A percentile compares a stretch with the other conserved stretches of the same genome.
phyloP scores from a whole-genome alignment of 305 asterid species.

The Fraxinus baroniana region DNA sequence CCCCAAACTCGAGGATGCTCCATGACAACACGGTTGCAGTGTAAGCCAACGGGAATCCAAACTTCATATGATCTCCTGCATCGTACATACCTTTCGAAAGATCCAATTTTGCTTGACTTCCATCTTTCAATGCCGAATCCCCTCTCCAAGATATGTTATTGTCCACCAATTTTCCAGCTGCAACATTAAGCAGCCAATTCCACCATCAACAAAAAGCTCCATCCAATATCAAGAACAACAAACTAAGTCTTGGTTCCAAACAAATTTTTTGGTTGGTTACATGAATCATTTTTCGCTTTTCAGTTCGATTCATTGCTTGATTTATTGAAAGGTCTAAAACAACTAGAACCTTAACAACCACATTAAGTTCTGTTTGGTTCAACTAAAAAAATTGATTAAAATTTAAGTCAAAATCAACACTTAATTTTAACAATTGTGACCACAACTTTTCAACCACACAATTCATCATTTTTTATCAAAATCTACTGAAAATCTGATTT shows the following conservation, averaged over 20 bases:
- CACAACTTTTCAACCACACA: too few species aligned
- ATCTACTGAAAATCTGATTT: too few species aligned
- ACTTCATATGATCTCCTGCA: slow-evolving; percentile 95
- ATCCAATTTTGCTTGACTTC: slow-evolving; percentile 64
- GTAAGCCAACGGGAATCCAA: slow-evolving; percentile 92
- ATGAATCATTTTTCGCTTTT: not conserved
- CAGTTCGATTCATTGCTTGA: not conserved
- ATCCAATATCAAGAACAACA: not conserved
- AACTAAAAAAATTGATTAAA: not conserved
- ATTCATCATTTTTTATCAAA: not conserved
- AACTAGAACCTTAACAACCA: not conserved
- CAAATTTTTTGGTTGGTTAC: not conserved
- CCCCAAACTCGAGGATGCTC: slow-evolving; percentile 92
- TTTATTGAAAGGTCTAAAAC: not conserved
- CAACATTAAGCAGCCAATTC: slow-evolving; percentile 26
- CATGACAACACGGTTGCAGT: slow-evolving; percentile 91
- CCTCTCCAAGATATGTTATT: slow-evolving; percentile 79
- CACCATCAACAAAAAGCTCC: slow-evolving; percentile 14
- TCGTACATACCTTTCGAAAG: slow-evolving; percentile 93
- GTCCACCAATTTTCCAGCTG: slow-evolving; percentile 79
- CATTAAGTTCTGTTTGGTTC: not conserved
- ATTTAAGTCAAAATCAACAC: not conserved
- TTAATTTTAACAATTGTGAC: too few species aligned
- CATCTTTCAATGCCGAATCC: slow-evolving; percentile 77
- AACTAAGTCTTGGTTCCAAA: not conserved